Base-by-base conservation (phyloP, 805 yeast species). In the Jamesozyma spencerorum region DNA sequence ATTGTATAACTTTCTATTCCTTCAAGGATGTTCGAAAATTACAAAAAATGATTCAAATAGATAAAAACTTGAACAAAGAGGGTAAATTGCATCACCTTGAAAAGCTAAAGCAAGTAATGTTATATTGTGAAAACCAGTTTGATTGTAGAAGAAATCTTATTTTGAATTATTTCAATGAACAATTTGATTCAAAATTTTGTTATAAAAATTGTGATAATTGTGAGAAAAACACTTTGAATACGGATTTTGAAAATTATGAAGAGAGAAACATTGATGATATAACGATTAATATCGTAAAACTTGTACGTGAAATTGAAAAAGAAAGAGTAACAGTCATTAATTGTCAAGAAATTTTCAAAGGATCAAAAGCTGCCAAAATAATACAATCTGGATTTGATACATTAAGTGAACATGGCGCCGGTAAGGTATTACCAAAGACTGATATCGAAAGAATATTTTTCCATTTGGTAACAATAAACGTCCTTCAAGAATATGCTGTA, bases 101-200 rank as follows among this genome's bases (percentile, higher is more conserved):
- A 27, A 82, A 85, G 56, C 65, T 92, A 47, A 71, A 84, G 40
- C 86, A 85, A 48, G 96, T 92, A 12, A 76, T 85, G 48, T 88
- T 82, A 55, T 92, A 86, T 57, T 90, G 97, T 63, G 96, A 88
- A 46, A 90, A 92, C 58, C 70, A 72, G 10, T 79, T 88, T 3
- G 97, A 88, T 58, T 92, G 98, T 58, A 74, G 98, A 41, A 71
- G 97, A 46, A 75, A 79, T 51, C 88, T 87, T 50, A 95, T 92
- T 2, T 67, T 92, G 38, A 90, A 85, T 38, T 92, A 88, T 55
- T 92, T 92, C 64, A 85, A 85, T 60, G 98, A 92, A 57, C 65
- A 64, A 5, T 88, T 90, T 55, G 75, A 84, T 45, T 69, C 81
- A 8, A 64, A 59, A 18, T 64, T 70, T 14, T 92, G 98, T 57